Percentiles rank a stretch among this genome's conserved stretches.
Conservation (phyloP, 345 rosid species). For the Gossypium longicalyx region DNA sequence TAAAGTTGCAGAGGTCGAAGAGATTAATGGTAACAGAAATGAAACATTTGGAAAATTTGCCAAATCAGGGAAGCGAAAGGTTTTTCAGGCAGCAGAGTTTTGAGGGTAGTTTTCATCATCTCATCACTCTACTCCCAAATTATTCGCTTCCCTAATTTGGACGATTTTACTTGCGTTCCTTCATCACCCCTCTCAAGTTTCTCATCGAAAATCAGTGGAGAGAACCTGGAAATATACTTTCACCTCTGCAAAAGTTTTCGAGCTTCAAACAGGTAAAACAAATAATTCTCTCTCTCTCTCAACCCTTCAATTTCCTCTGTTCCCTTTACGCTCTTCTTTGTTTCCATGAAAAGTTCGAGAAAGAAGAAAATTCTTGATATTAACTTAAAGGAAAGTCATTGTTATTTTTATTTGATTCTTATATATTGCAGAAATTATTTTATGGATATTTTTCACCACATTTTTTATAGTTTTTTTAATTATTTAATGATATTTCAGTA, state of each 20-base stretch:
- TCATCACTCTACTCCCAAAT: not conserved
- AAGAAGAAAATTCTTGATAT: too few relatives aligned
- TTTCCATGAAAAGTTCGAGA: too few relatives aligned
- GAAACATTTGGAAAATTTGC: not conserved
- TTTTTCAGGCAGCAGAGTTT: not conserved
- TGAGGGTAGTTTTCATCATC: not conserved
- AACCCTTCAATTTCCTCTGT: too few relatives aligned
- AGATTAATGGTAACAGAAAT: not conserved
- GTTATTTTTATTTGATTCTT: too few relatives aligned
- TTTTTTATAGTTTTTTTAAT: too few relatives aligned
- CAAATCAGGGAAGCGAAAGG: not conserved
- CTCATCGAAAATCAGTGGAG: not conserved
- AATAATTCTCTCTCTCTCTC: too few relatives aligned
- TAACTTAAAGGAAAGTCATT: too few relatives aligned
- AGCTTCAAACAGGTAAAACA: too few relatives aligned
- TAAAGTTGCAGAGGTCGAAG: not conserved
- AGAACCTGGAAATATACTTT: not conserved
- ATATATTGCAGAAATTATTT: too few relatives aligned
- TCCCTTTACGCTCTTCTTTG: too few relatives aligned
- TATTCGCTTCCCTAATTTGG: conserved; percentile 3
- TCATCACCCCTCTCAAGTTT: not conserved
- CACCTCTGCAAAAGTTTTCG: too few relatives aligned
- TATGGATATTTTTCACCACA: fast-evolving
- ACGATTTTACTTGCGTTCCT: not conserved
- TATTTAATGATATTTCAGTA: too few relatives aligned